These are phyloP conservation scores for Penstemon eatonii DNA, from an alignment of 257 asterid genomes.

Conservation along the genomic window DNA sequence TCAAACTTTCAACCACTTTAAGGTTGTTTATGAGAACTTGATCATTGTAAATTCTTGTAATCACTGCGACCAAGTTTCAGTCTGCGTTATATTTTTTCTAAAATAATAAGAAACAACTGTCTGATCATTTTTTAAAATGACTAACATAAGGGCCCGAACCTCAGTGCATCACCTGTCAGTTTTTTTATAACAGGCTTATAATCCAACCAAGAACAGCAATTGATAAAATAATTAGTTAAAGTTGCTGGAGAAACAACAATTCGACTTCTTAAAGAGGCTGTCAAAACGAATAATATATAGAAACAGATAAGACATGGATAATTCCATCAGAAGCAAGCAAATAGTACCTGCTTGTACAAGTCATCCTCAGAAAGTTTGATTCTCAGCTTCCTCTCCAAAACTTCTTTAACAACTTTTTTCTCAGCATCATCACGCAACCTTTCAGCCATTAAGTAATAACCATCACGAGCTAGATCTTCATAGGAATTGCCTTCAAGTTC, in stretches of 20 bases:
- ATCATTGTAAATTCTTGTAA: too few relatives aligned
- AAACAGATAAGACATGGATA: background rate
- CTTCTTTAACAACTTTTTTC: conserved; percentile 64
- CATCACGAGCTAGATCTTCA: conserved; percentile 84
- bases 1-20: too few relatives aligned
- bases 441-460: conserved; percentile 88
- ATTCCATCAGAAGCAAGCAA: conserved; percentile 18
- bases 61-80: too few relatives aligned
- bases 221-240: too few relatives aligned
- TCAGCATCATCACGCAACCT: conserved; percentile 82
- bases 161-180: too few relatives aligned
- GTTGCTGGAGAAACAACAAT: background rate
- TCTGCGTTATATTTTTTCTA: too few relatives aligned
- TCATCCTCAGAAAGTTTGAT: conserved; percentile 50
- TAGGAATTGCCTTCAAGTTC: conserved; percentile 46
- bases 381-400: conserved; percentile 59
- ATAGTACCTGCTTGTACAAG: conserved; percentile 72
- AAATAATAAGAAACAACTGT: too few relatives aligned
- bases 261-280: background rate
- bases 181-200: background rate
- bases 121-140: too few relatives aligned
- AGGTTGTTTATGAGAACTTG: too few relatives aligned
- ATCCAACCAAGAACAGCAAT: background rate
- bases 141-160: too few relatives aligned
- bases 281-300: background rate